Conservation (phyloP, 352 stramenopile species). For the Hyaloperonospora brassicae region DNA sequence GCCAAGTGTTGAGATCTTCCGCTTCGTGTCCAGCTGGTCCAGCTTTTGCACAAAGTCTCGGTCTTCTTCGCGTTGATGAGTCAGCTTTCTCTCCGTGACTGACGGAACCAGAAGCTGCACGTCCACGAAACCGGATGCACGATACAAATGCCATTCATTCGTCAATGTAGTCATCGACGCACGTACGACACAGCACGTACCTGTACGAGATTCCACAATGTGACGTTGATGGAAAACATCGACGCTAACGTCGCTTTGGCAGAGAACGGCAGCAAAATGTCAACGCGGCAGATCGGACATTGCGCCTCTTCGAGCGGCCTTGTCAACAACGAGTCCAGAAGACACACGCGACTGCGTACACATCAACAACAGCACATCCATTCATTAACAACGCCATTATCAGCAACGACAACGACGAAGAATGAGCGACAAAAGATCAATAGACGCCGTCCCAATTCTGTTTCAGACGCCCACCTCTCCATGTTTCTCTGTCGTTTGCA, state of each 20-base stretch:
- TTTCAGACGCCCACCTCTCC: not conserved
- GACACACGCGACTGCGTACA: conserved; percentile 35
- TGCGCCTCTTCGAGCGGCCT: conserved; percentile 38
- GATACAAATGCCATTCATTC: not conserved
- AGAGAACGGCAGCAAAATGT: conserved; percentile 29
- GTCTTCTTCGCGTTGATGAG: conserved; percentile 37
- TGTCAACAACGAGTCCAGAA: conserved; percentile 42
- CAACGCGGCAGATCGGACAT: conserved; percentile 39
- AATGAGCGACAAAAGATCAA: not conserved
- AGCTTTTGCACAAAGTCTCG: conserved; percentile 39
- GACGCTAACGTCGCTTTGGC: conserved; percentile 16
- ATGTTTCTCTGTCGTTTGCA: not conserved
- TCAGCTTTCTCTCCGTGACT: conserved; percentile 12
- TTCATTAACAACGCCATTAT: no score
- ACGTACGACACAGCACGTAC: conserved; percentile 14
- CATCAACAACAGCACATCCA: not conserved
- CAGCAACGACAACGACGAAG: not conserved
- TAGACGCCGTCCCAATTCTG: not conserved
- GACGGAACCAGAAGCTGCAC: conserved; percentile 33
- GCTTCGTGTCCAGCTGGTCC: conserved; percentile 46
- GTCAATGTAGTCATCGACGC: not conserved
- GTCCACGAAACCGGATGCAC: conserved; percentile 2
- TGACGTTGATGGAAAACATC: conserved; percentile 57
- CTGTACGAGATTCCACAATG: conserved; percentile 65
- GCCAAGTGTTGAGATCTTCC: conserved; percentile 41